phyloP scores from a whole-genome alignment of 805 yeast species.

The Zygoascus biomembranicola region DNA sequence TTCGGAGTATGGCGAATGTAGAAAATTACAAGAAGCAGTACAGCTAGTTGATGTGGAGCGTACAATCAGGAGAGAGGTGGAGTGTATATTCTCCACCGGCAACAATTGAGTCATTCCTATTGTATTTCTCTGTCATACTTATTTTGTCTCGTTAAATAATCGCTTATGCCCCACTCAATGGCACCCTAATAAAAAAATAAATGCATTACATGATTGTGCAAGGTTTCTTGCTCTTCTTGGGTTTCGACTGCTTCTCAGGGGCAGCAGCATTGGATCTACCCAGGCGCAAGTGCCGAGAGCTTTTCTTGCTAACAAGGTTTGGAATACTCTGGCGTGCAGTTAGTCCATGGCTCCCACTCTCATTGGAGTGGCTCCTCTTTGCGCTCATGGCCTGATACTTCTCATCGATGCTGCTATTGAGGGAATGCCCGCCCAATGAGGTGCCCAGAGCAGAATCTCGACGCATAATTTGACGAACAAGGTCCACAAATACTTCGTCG shows the following conservation, averaged over 20 bases:
- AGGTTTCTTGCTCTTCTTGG: not conserved
- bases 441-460: conserved; percentile 39
- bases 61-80: no score
- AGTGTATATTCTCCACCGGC: no score
- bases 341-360: not conserved
- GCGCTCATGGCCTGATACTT: not conserved
- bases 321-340: not conserved
- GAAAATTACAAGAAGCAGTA: not conserved
- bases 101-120: no score
- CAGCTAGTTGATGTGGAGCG: no score
- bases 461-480: conserved; percentile 81
- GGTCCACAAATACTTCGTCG: conserved; percentile 82
- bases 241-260: not conserved
- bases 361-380: not conserved
- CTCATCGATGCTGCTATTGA: conserved; percentile 5
- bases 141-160: not conserved
- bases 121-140: not conserved
- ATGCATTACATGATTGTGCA: not conserved
- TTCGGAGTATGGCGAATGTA: conserved; percentile 29
- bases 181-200: not conserved
- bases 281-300: not conserved
- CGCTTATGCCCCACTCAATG: not conserved
- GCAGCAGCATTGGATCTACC: not conserved
- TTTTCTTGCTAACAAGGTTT: not conserved
- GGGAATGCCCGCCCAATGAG: conserved; percentile 1